phyloP scores from a whole-genome alignment of 805 yeast species.

The Millerozyma acaciae region DNA sequence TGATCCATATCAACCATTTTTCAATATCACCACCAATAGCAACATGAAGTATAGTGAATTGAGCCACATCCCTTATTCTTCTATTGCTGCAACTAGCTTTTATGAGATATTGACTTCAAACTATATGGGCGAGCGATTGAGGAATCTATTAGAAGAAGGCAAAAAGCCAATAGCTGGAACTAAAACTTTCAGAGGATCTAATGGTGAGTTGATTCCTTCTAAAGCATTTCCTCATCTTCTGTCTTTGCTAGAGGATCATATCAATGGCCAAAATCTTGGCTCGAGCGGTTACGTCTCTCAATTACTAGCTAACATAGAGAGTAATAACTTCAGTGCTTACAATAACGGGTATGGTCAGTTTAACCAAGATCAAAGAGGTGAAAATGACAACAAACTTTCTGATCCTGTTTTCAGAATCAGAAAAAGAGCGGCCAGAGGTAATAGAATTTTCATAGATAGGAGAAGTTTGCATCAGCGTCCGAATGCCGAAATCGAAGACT shows the following conservation, averaged over 20 bases:
- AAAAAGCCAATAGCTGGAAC: constrained; percentile 42
- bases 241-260: constrained; percentile 29
- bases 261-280: constrained; percentile 17
- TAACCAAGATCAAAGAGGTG: constrained; percentile 11
- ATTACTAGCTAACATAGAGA: constrained; percentile 36
- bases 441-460: constrained; percentile 72
- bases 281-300: constrained; percentile 36
- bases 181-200: constrained; percentile 45
- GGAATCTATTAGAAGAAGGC: constrained; percentile 42
- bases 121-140: constrained; percentile 40
- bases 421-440: constrained; percentile 70
- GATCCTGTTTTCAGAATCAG: constrained; percentile 60
- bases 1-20: constrained; percentile 78
- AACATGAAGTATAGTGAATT: constrained; percentile 45
- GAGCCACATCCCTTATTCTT: constrained; percentile 72
- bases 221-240: constrained; percentile 48
- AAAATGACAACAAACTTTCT: constrained; percentile 31
- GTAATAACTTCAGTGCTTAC: constrained; percentile 37
- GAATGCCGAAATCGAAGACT: constrained; percentile 33
- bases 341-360: constrained; percentile 32
- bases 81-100: constrained; percentile 62
- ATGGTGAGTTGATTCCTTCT: constrained; percentile 48
- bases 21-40: constrained; percentile 59
- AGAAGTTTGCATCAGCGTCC: constrained; percentile 46
- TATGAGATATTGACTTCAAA: constrained; percentile 64